Base-by-base conservation (phyloP, 1,139 yeast genomes). In the Hyphopichia khmerensis region DNA sequence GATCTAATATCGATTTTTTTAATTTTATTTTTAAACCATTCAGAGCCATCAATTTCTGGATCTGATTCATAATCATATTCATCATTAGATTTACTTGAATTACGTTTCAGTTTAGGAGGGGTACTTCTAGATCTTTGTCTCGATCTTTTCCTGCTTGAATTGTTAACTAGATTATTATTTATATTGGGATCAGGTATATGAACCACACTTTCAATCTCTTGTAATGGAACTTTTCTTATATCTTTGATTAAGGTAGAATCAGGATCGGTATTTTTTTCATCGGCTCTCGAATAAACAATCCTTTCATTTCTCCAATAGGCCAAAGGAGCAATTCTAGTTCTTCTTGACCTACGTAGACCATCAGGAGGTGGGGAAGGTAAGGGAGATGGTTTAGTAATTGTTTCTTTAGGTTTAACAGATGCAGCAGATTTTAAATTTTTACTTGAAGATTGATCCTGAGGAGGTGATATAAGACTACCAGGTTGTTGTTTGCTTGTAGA, bases 221-320 rank as follows among this genome's bases (percentile, higher is more conserved):
- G 81, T n/a, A 83, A 71, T 2, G 83, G 80, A 1, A 70, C 56
- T 23, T 65, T 65, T 26, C 56, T 55, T 16, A 70, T 63, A 48
- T 69, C 72, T 26, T 53, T 54, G 4, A 62, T 60, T 36, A 72
- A 53, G 0, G 74, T 68, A 16, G 63, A 60, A 46, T 69, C 71
- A 0, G 72, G 69, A 34, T 62, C 65, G 27, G 52, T 59, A 15
- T 69, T 69, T 19, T 68, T 61, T 39, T 73, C 79, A 50, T 67
- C 68, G 2, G 72, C 69, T 51, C 66, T 64, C 42, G 83, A 76
- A 55, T 85, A 88, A 2, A 87, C 78, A 32, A 86, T 77, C 46
- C 82, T 72, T 60, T 90, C 96, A 56, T 86, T 87, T 59, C 87
- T 78, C 96, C 97, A 89, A 58, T 75, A 87, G 10, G 90, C 93